A percentile compares a stretch with the other conserved stretches of the same genome.
phyloP scores from a whole-genome alignment of 805 yeast species.

The Jamesozyma piceae region DNA sequence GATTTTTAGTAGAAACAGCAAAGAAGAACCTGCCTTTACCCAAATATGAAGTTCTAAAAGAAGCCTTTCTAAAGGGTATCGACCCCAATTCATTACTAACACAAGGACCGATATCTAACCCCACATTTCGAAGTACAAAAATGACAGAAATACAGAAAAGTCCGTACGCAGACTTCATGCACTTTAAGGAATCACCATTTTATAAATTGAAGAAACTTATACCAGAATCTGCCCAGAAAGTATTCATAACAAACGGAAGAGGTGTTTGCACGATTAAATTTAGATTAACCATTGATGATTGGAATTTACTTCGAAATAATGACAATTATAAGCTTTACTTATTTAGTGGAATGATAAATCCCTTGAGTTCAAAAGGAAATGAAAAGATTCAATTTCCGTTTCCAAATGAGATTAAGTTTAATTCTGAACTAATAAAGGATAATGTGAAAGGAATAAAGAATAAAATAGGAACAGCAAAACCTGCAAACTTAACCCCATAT shows the following conservation, averaged over 20 bases:
- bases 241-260: constrained; percentile 32
- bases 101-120: background rate
- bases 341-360: constrained; percentile 41
- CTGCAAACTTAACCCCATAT: constrained; percentile 63
- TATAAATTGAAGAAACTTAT: constrained; percentile 41
- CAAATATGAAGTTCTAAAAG: background rate
- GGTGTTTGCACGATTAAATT: constrained; percentile 39
- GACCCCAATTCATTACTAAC: background rate
- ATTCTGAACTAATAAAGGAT: constrained; percentile 40
- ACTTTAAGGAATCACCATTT: constrained; percentile 49
- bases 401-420: constrained; percentile 59
- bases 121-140: background rate
- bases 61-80: background rate
- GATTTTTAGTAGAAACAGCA: background rate
- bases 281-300: constrained; percentile 36
- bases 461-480: constrained; percentile 67
- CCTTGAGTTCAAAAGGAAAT: constrained; percentile 39
- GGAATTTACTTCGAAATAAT: constrained; percentile 27
- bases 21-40: background rate
- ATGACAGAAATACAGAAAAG: background rate
- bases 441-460: constrained; percentile 69
- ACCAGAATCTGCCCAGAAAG: constrained; percentile 38
- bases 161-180: constrained; percentile 5
- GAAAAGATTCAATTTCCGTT: constrained; percentile 55
- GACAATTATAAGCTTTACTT: constrained; percentile 37